Evolutionary conservation across 345 rosid species (phyloP).

Genomic region (Salix viminalis): DNA sequence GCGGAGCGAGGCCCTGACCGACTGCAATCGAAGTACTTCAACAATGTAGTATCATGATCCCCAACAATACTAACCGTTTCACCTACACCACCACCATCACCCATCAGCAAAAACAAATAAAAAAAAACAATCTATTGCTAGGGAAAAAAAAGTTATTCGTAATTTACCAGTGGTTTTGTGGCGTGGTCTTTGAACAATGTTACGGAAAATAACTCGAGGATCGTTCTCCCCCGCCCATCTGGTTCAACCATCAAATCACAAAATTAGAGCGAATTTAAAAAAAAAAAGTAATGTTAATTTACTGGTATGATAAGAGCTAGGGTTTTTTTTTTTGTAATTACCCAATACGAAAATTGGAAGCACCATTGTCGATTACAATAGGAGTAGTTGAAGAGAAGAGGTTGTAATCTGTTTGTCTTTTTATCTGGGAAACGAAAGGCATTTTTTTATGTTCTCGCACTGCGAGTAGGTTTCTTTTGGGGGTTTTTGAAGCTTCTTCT

Average conservation of each 20-base stretch:
- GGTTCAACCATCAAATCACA: constrained; percentile 7
- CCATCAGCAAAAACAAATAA: constrained; percentile 4
- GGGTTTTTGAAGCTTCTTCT: background rate
- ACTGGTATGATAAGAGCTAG: constrained; percentile 29
- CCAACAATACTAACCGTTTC: constrained; percentile 91
- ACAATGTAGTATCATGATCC: constrained; percentile 64
- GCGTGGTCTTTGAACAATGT: constrained; percentile 94
- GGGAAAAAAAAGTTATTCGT: background rate
- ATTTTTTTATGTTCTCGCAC: constrained; percentile 21
- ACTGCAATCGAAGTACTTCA: constrained; percentile 90
- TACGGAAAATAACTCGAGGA: constrained; percentile 89
- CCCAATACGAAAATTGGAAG: constrained; percentile 96
- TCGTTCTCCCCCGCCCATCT: constrained; percentile 98
- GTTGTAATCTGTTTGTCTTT: constrained; percentile 74
- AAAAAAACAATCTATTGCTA: background rate
- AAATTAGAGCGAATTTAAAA: background rate
- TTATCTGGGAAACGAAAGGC: constrained; percentile 54
- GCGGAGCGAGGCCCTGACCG: constrained; percentile 91
- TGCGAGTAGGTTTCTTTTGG: background rate
- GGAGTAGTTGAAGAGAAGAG: constrained; percentile 60
- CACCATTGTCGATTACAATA: constrained; percentile 96
- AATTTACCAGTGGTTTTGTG: constrained; percentile 76
- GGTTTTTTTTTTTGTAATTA: constrained; percentile 14
- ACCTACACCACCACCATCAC: constrained; percentile 36
- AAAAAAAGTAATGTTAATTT: background rate